Conservation (phyloP, 2,329 filamentous ascomycete genomes). For the Knufia petricola region DNA sequence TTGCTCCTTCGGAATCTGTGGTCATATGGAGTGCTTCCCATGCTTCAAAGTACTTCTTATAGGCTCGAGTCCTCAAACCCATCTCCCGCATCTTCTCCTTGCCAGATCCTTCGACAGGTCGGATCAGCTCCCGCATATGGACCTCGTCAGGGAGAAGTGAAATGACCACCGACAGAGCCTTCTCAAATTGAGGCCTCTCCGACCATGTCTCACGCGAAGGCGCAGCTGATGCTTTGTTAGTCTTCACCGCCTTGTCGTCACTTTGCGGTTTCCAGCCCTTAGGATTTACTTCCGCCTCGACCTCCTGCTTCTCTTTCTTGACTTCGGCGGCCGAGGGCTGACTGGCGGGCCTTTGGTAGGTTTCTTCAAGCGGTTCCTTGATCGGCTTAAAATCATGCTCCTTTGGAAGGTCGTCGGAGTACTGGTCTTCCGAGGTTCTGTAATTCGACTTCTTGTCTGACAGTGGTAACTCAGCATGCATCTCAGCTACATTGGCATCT, state of each 20-base stretch:
- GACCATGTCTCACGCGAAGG: constrained; percentile 13
- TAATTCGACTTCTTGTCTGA: constrained; percentile 2
- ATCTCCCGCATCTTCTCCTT: constrained; percentile 33
- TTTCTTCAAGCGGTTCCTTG: not conserved
- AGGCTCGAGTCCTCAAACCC: constrained; percentile 32
- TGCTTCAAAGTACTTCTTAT: constrained; percentile 32
- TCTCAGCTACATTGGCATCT: constrained; percentile 4
- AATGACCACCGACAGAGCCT: constrained; percentile 19
- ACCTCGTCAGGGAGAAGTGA: constrained; percentile 21
- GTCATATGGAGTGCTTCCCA: constrained; percentile 29
- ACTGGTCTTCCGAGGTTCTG: not conserved
- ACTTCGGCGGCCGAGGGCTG: not conserved
- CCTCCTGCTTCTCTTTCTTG: not conserved
- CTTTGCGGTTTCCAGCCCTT: constrained; percentile 5
- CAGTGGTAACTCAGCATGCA: not conserved
- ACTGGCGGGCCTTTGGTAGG: not conserved
- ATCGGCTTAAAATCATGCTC: constrained; percentile 6
- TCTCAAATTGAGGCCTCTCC: constrained; percentile 21
- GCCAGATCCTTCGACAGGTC: constrained; percentile 31
- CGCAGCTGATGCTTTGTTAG: not conserved
- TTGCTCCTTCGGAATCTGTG: constrained; percentile 27
- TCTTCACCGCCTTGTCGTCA: not conserved
- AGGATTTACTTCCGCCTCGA: not conserved
- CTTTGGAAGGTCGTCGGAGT: constrained; percentile 1
- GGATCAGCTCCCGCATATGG: constrained; percentile 27